phyloP scores from a whole-genome alignment of 139 green algal species.

The Deuterostichococcus epilithicus region DNA sequence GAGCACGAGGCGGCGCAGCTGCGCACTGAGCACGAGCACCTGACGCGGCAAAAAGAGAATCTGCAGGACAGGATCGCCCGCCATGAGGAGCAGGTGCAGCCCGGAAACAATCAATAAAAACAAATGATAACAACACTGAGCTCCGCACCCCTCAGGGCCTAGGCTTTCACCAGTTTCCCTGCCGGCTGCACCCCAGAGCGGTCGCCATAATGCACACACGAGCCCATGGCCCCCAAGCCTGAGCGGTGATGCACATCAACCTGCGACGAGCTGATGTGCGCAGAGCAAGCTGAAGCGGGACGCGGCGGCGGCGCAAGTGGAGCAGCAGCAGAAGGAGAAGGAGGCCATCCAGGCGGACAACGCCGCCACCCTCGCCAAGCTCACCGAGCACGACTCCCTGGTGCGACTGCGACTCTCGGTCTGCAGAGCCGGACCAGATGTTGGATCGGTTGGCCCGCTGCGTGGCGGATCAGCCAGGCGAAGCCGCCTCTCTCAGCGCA shows the following conservation, averaged over 20 bases:
- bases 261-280: not conserved
- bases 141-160: too few relatives aligned
- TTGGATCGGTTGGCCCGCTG: too few relatives aligned
- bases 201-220: too few relatives aligned
- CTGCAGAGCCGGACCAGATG: too few relatives aligned
- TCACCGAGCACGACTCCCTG: conserved; percentile 67
- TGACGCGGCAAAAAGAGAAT: conserved; percentile 58
- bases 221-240: too few relatives aligned
- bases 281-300: conserved; percentile 68
- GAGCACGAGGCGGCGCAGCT: conserved; percentile 57
- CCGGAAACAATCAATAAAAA: too few relatives aligned
- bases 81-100: conserved; percentile 60
- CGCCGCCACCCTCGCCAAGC: conserved; percentile 51
- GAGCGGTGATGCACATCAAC: not conserved
- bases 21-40: conserved; percentile 38
- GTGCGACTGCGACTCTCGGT: conserved; percentile 33
- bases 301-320: conserved; percentile 61
- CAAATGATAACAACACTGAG: too few relatives aligned
- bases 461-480: too few relatives aligned
- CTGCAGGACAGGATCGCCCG: conserved; percentile 54
- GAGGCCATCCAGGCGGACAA: conserved; percentile 76
- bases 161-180: not conserved
- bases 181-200: not conserved
- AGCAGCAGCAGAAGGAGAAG: conserved; percentile 68
- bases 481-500: too few relatives aligned